A percentile compares a stretch with the other conserved stretches of the same genome.
Evolutionary conservation across 768 basidiomycete species (phyloP).

Genomic region (Candolleomyces eurysporus): DNA sequence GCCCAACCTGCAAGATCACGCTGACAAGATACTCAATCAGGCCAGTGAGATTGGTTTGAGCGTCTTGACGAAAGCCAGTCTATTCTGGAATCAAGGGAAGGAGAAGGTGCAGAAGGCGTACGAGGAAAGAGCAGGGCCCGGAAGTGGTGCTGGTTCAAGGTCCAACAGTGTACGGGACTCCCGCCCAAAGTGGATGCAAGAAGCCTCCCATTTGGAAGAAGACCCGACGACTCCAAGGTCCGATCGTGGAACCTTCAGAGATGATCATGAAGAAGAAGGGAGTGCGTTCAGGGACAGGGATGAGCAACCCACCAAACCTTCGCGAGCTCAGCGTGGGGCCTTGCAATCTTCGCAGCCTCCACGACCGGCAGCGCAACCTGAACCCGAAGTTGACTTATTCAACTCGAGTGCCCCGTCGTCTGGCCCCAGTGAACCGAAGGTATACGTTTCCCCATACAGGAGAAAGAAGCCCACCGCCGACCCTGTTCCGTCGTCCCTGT

Average conservation of each 20-base stretch:
- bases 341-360: neutral
- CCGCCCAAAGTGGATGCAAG: constrained; percentile 67
- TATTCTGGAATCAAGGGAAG: constrained; percentile 83
- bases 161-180: constrained; percentile 19
- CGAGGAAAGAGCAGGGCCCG: constrained; percentile 60
- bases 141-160: constrained; percentile 15
- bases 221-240: neutral
- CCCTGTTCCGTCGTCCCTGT: neutral
- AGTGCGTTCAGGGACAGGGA: constrained; percentile 33
- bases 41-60: constrained; percentile 83
- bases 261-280: constrained; percentile 34
- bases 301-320: constrained; percentile 13
- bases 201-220: constrained; percentile 20
- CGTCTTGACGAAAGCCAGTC: constrained; percentile 80
- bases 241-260: constrained; percentile 9
- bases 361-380: constrained; percentile 15
- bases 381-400: constrained; percentile 36
- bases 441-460: constrained; percentile 29
- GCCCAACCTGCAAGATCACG: constrained; percentile 56
- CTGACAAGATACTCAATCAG: constrained; percentile 77
- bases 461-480: constrained; percentile 18
- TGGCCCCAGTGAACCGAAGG: constrained; percentile 6
- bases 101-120: constrained; percentile 78
- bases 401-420: constrained; percentile 21
- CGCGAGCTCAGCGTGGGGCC: constrained; percentile 1